Evolutionary conservation across 345 rosid species (phyloP).

Genomic region (Sonneratia alba): DNA sequence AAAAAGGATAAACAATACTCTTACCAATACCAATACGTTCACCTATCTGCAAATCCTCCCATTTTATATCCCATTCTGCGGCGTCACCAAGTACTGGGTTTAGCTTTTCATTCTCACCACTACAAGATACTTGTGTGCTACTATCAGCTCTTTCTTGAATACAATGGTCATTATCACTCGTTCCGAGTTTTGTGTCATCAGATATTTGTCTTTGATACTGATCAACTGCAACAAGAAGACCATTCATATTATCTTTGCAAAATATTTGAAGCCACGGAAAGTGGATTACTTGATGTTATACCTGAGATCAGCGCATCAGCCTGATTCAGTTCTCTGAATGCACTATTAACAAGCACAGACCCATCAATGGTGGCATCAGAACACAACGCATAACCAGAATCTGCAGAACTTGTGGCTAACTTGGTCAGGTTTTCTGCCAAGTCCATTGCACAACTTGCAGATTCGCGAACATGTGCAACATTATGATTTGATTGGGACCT

Average conservation of each 20-base stretch:
- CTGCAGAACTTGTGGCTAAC: constrained; percentile 21
- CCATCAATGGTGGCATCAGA: constrained; percentile 26
- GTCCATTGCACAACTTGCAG: constrained; percentile 19
- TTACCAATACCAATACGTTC: constrained; percentile 99
- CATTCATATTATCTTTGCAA: constrained; percentile 17
- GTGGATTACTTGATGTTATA: constrained; percentile 9
- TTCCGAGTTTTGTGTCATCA: constrained; percentile 9
- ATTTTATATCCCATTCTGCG: constrained; percentile 80
- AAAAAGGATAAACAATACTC: constrained; percentile 10
- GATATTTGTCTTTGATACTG: constrained; percentile 26
- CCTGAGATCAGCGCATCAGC: constrained; percentile 13
- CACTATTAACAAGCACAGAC: constrained; percentile 16
- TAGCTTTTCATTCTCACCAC: constrained; percentile 39
- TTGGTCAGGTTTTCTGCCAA: constrained; percentile 29
- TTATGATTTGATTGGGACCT: constrained; percentile 10
- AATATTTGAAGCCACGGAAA: constrained; percentile 10
- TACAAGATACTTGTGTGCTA: constrained; percentile 23
- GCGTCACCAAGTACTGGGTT: constrained; percentile 70
- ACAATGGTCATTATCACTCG: constrained; percentile 14
- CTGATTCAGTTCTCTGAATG: constrained; percentile 18
- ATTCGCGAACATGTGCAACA: constrained; percentile 14
- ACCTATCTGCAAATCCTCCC: constrained; percentile 95
- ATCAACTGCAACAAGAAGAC: constrained; percentile 25
- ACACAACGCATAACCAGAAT: constrained; percentile 21
- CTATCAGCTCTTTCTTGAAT: constrained; percentile 7